A percentile compares a stretch with the other conserved stretches of the same genome.
phyloP scores from a whole-genome alignment of 2,329 filamentous ascomycete genomes.

The Plenodomus lindquistii region DNA sequence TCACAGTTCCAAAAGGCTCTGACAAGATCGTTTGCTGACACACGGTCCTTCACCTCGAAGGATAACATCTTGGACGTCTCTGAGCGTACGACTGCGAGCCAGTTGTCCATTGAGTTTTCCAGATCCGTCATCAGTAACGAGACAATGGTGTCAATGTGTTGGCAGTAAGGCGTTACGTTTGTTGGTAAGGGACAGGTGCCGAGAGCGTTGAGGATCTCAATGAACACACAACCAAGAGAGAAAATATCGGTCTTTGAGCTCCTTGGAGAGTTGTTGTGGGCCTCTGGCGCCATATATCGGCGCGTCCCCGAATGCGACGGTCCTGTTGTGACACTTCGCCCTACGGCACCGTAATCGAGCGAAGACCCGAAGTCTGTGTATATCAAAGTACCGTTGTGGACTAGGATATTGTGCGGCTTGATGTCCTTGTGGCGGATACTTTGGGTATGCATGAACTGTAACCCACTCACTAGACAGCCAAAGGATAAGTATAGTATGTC shows the following conservation, averaged over 20 bases:
- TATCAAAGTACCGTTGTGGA: conserved; percentile 13
- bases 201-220: conserved; percentile 13
- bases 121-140: too few species aligned
- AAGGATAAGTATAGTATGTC: conserved; percentile 5
- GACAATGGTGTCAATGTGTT: neutral
- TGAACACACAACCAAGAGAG: conserved; percentile 21
- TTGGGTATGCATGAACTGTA: conserved; percentile 16
- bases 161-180: neutral
- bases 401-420: conserved; percentile 24
- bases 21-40: too few species aligned
- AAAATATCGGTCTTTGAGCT: conserved; percentile 18
- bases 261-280: conserved; percentile 5
- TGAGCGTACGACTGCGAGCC: too few species aligned
- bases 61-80: too few species aligned
- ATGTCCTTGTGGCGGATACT: conserved; percentile 22
- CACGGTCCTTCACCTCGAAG: too few species aligned
- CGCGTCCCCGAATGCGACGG: conserved; percentile 3
- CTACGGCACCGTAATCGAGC: conserved; percentile 6
- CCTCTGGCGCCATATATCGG: conserved; percentile 19
- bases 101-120: too few species aligned
- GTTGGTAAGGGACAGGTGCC: neutral
- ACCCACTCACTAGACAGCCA: conserved; percentile 17
- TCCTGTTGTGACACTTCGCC: conserved; percentile 9
- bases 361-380: conserved; percentile 26
- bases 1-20: too few species aligned